Base-by-base conservation (phyloP, 2,329 filamentous ascomycete genomes). In the Lasiodiplodia citricola region DNA sequence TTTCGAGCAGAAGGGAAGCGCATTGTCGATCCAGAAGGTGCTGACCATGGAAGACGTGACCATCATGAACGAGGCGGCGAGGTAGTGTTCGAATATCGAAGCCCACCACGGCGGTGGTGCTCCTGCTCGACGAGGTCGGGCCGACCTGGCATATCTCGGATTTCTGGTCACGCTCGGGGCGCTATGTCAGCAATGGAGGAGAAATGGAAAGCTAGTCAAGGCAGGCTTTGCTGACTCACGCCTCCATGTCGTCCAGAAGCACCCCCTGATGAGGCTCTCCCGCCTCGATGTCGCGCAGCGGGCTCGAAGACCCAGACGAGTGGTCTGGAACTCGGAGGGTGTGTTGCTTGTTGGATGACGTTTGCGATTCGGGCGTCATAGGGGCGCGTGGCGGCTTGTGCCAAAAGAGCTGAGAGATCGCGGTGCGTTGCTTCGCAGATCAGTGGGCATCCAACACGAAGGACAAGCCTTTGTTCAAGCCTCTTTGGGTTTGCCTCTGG, bases 21-120 rank as follows among this genome's bases (percentile, higher is more conserved):
- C 37, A 31, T 50, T 62, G 5, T 62, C 25, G n/a, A 62, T 50
- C 57, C 57, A 62, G 38, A 62, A 62, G 23, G 57, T 62, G 57
- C 57, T 62, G 57, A 50, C 37, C 37, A 62, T 62, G 4, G 37
- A 62, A 28, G 57, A 44, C 47, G 57, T 62, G 13, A 62, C 47
- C 57, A 62, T 62, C 57, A 62, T 62, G 41, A 31, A 18, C 4
- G 57, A 62, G 13, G 57, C 57, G 25, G 57, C 41, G 57, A 62
- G 18, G 37, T 31, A 50, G 25, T 62, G 57, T 50, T 62, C 38
- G 57, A 47, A 57, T 4, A 57, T 10, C n/a, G 54, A 23, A 5
- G 31, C 54, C 54, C 54, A 57, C 38, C 28, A 28, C 28, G 16
- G 37, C 21, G 54, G 54, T 21, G 54, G 28, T 16, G 54, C 6